phyloP scores from a whole-genome alignment of 129 eudicot genomes.

The Lactuca saligna region DNA sequence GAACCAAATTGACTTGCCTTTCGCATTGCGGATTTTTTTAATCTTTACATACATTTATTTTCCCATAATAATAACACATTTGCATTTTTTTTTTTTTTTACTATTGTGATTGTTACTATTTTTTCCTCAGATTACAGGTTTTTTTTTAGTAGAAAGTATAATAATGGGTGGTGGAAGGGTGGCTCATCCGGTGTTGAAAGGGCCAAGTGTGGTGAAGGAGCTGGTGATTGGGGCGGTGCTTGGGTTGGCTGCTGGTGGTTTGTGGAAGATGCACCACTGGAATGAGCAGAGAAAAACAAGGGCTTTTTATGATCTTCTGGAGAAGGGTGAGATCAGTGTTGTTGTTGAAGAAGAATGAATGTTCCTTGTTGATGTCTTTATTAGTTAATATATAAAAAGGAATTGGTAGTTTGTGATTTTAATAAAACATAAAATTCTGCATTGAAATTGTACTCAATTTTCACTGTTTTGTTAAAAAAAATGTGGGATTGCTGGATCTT shows the following conservation, averaged over 20 bases:
- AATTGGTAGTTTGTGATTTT: constrained; percentile 4
- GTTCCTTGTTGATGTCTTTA: constrained; percentile 12
- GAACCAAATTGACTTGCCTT: no score
- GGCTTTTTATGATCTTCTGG: constrained; percentile 36
- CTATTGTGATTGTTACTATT: no score
- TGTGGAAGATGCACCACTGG: constrained; percentile 57
- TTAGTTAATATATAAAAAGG: constrained; percentile 15
- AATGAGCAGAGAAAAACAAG: constrained; percentile 43
- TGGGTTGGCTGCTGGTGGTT: constrained; percentile 45
- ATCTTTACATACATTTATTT: no score
- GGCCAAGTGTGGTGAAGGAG: constrained; percentile 48
- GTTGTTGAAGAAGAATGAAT: constrained; percentile 42
- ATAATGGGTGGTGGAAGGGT: constrained; percentile 44
- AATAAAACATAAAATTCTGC: constrained; percentile 4
- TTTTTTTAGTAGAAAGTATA: constrained; percentile 5
- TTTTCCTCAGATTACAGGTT: constrained; percentile 12
- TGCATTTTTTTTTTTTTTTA: no score
- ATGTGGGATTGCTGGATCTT: neutral
- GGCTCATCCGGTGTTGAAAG: constrained; percentile 46
- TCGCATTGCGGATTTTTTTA: no score
- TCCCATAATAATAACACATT: no score
- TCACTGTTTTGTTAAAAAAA: neutral
- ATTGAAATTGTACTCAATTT: constrained; percentile 11
- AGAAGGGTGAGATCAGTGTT: constrained; percentile 49
- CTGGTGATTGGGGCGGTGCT: constrained; percentile 40